Evolutionary conservation across 1,139 yeast species (phyloP), one percentile per base, ranked within the genome.

Genomic region (Martiniozyma asiatica): DNA sequence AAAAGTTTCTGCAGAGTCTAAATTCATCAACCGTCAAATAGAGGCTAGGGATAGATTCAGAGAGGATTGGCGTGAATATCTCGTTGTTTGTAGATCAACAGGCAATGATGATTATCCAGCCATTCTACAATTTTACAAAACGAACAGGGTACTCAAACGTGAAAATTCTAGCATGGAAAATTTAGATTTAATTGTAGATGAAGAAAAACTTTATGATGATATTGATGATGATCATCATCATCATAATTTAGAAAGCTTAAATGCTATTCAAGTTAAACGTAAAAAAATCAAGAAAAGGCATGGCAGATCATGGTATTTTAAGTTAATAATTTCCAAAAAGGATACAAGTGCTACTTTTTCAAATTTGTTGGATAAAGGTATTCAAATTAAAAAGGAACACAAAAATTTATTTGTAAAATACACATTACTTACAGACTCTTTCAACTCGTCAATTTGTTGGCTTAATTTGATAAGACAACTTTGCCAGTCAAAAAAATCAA

Each of bases 21-120:
- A 44, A n/a, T n/a, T n/a, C n/a, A n/a, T n/a, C n/a, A n/a, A n/a
- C n/a, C n/a, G n/a, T n/a, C n/a, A n/a, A 3, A 47, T 48, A 6
- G 11, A 14, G 3, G 15, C 12, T n/a, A 5, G 23, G 10, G 13
- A 8, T 59, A 14, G 80, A 73, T 35, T 55, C 56, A 11, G 76
- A 67, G 84, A 78, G 35, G 56, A 82, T 27, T 82, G 94, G 89
- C 68, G 65, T 36, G 94, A 84, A 47, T 78, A 71, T 45, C 55
- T 69, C 20, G 74, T 77, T 2, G 80, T 77, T 4, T 70, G 77
- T 0, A 56, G 89, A 35, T 68, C 69, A 25, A 68, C 79, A 1
- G 71, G 68, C 16, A 55, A 61, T 34, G 32, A 45, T 0, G 56
- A 53, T 2, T 54, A 56, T 7, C 81, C 85, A 0, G 48, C 81